Percentiles rank a stretch among this genome's conserved stretches.
These are phyloP conservation scores for Cladosporium cucumerinum DNA, from an alignment of 2,329 filamentous ascomycete species.

Conservation along the genomic window DNA sequence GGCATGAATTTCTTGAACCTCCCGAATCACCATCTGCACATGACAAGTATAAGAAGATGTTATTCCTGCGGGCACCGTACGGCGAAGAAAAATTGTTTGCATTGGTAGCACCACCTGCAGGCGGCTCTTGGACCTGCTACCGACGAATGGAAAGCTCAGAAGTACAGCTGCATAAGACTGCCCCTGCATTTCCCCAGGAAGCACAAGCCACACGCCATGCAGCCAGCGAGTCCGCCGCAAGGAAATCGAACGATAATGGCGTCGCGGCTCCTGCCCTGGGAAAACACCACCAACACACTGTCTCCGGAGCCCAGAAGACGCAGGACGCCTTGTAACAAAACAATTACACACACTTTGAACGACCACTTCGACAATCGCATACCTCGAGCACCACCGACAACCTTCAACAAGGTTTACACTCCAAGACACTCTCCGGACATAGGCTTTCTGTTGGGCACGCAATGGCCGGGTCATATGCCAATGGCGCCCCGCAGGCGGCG, in stretches of 20 bases:
- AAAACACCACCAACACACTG: neutral
- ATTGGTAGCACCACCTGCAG: conserved; percentile 1
- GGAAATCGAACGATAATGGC: conserved; percentile 16
- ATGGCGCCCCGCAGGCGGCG: conserved; percentile 7
- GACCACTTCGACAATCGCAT: neutral
- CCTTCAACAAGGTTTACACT: conserved; percentile 3
- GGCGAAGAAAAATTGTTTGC: conserved; percentile 12
- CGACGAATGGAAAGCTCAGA: neutral
- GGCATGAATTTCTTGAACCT: neutral
- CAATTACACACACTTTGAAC: neutral
- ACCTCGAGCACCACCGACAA: neutral
- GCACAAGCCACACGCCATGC: conserved; percentile 9
- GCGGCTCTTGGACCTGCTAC: neutral
- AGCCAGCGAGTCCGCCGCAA: conserved; percentile 6
- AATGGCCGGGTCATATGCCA: conserved; percentile 15
- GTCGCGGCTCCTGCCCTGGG: neutral
- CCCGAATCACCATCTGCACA: neutral
- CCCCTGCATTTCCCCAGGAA: conserved; percentile 13
- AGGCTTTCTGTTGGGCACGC: conserved; percentile 7
- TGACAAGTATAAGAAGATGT: neutral
- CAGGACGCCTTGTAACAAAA: neutral
- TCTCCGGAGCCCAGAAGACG: neutral
- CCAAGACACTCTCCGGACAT: neutral
- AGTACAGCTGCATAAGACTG: neutral
- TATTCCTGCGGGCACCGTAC: conserved; percentile 8